Evolutionary conservation across 208 protist species (phyloP), one percentile per base, ranked within the genome.

Genomic region (Eutreptiella sp.): DNA sequence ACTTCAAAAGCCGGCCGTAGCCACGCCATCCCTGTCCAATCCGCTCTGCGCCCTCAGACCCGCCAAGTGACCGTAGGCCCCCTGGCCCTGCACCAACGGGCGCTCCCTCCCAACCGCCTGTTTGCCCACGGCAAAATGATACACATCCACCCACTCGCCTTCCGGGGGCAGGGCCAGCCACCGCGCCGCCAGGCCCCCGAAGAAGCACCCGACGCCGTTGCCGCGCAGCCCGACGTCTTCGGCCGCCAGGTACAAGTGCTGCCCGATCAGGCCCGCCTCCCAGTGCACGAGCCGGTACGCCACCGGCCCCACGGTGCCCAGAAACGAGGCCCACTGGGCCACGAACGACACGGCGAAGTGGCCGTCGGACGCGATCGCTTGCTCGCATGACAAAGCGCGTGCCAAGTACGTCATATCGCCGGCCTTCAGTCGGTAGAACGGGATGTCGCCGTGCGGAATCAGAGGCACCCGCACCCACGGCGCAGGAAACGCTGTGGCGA

Each of bases 221-320:
- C 24, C 46, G 38, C 46, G 27, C 24, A 53, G 28, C 16, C 5
- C n/a, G 1, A 27, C 28, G 28, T 35, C 26, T 7, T 53, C 46
- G 16, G 46, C 46, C 27, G 38, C 24, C 9, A 53, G 39, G 29
- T 53, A 53, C 11, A 53, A 33, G 16, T 41, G 14, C 23, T 53
- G 46, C n/a, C 46, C 46, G 28, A 53, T 53, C 24, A 34, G 39
- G 24, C 46, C 46, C 11, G 24, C 19, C 29, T 53, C 46, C 24
- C 24, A 34, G 11, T 53, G 29, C 3, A 53, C 1, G 26, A 41
- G 2, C 39, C 39, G 38, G 39, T 24, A 53, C 9, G 3, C 2
- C 38, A 41, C 4, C 5, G 26, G 2, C 7, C 46, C 21, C 21
- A 24, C 38, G 4, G 38, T 3, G 26, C 26, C 26, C 4, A 50